Base-by-base conservation (phyloP, 2,329 filamentous ascomycete genomes). In the Reticulascus tulasneorum region DNA sequence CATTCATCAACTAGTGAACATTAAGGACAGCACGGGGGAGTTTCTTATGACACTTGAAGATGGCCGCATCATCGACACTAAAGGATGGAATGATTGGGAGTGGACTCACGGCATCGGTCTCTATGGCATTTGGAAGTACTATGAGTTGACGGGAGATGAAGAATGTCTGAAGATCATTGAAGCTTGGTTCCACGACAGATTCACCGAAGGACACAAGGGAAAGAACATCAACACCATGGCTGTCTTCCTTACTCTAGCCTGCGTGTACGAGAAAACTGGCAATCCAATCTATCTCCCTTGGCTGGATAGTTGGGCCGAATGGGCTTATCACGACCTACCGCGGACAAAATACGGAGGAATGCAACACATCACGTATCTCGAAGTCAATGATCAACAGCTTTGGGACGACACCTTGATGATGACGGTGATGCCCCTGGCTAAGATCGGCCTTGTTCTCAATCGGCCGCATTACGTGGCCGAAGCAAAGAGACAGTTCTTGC, bases 401-500 rank as follows among this genome's bases (percentile, higher is more conserved):
- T 91, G 86, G 86, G 86, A 89, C 48, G 86, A 91, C 55, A 91
- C 86, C 6, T 69, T 91, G 28, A 90, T 91, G 85, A 91, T 91
- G 86, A 89, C 84, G 1, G 85, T 88, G 6, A 64, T 90, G 60
- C 86, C 86, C 2, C 68, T 90, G 13, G 84, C 84, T 13, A 90
- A 90, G 64, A 89, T 89, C 42, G 86, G 86, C 1, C 71, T 80
- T 37, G 66, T 88, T 5, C 71, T 91, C 4, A 68, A 75, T 42
- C 67, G 84, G 2, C 82, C 82, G 0, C 74, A 84, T 47, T 91
- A 91, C 54, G 67, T 90, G 18, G 82, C 79, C 26, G 86, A 91
- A 60, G 85, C 84, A 9, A 87, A 87, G 63, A 69, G 75, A 7
- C 86, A 90, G 58, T 88, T 89, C 53, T 67, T 90, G 27, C 62